Evolutionary conservation across 1,284 basidiomycete genomes (phyloP), one percentile per base, ranked within the genome.

Genomic region (Hortiboletus rubellus): DNA sequence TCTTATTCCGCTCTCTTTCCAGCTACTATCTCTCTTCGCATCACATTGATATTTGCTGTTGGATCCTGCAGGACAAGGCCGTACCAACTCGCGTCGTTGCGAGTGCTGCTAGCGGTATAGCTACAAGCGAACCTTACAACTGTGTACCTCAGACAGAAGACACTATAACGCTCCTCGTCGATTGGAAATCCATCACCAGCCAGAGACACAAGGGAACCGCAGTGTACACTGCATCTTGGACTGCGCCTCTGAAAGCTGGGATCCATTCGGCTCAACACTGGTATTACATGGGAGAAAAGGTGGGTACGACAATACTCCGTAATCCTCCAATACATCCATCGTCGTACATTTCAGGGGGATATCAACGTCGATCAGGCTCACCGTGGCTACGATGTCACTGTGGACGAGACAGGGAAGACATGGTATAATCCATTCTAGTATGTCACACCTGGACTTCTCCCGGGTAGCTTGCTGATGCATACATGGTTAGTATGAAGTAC

Each of bases 1-100:
- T 10, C 33, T 18, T 41, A 7, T 43, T 41, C 46, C 46, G 51
- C 48, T 48, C 30, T 45, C 48, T 60, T 63, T 61, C 67, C 68
- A 91, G 89, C 61, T 96, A 96, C 76, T 96, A 97, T 73, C 86
- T 96, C 63, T 96, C 94, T 60, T 94, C 92, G 34, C 94, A 96
- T 73, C 94, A 96, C 74, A 91, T 96, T 66, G 89, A 91, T 63
- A 92, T 94, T 66, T 92, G 91, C 76, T 90, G 87, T 75, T 96
- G 94, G 94, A 92, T 96, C 66, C 81, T 94, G 60, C 90, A 94
- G 68, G 91, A 86, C 65, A 86, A 82, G 65, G 90, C 84, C 58
- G 71, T 84, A 36, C 94, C 94, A 5, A 87, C 87, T 43, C 86
- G 89, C 43, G 94, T 97, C 48, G 88, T 92, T 24, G 94, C 93